A percentile compares a stretch with the other conserved stretches of the same genome.
phyloP scores from a whole-genome alignment of 1,139 yeast genomes.

The Geotrichum histeridarum region DNA sequence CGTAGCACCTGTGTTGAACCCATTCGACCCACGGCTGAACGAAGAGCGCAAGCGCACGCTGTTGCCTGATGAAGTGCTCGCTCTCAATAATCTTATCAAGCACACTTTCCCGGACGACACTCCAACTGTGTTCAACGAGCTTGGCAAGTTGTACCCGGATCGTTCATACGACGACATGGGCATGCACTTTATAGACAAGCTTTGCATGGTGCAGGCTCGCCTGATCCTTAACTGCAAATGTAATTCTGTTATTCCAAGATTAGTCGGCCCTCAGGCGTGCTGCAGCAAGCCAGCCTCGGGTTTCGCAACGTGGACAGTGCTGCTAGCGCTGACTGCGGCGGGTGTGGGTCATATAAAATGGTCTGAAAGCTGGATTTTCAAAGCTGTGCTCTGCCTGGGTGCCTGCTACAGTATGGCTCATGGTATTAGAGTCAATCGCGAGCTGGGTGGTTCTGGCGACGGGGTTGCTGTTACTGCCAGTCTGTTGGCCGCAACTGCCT shows the following conservation, averaged over 20 bases:
- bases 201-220: constrained; percentile 12
- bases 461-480: background rate
- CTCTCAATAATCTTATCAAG: constrained; percentile 1
- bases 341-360: background rate
- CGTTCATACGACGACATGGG: constrained; percentile 14
- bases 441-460: background rate
- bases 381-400: background rate
- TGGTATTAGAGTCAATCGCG: background rate
- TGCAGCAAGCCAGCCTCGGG: background rate
- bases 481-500: background rate
- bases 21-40: constrained; percentile 2
- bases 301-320: background rate
- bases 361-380: background rate
- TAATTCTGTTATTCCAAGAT: constrained; percentile 2
- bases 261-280: constrained; percentile 1
- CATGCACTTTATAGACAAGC: constrained; percentile 10
- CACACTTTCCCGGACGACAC: background rate
- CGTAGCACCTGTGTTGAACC: constrained; percentile 11
- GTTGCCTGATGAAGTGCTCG: background rate
- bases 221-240: constrained; percentile 8
- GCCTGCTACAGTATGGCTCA: background rate
- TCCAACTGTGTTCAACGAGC: constrained; percentile 5
- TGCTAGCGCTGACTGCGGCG: background rate
- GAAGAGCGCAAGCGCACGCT: constrained; percentile 7
- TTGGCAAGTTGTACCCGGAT: background rate